A percentile compares a stretch with the other conserved stretches of the same genome.
Conservation (phyloP, 2,329 filamentous ascomycete species). For the Aspergillus amoenus region DNA sequence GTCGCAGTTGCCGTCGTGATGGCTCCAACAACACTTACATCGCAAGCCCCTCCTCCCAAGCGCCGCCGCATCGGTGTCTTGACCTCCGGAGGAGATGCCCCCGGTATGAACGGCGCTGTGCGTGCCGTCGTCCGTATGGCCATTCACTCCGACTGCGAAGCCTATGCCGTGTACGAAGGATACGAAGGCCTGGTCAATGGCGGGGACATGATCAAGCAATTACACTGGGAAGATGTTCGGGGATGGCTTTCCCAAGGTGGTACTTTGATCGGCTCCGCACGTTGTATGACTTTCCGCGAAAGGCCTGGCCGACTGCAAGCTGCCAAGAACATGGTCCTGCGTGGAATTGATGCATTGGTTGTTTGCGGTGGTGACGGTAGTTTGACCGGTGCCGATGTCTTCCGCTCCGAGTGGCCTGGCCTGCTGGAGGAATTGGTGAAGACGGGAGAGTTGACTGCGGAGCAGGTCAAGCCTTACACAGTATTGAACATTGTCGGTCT, state of each 20-base stretch:
- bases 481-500: slow-evolving; percentile 95
- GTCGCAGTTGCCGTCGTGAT: slow-evolving; percentile 16
- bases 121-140: slow-evolving; percentile 89
- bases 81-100: slow-evolving; percentile 92
- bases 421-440: slow-evolving; percentile 81
- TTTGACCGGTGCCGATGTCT: slow-evolving; percentile 91
- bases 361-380: slow-evolving; percentile 97
- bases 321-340: slow-evolving; percentile 89
- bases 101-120: slow-evolving; percentile 91
- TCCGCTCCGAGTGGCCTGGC: slow-evolving; percentile 87
- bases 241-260: slow-evolving; percentile 93
- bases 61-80: slow-evolving; percentile 78
- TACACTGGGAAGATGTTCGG: slow-evolving; percentile 90
- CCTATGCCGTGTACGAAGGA: slow-evolving; percentile 84
- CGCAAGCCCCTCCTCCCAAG: slow-evolving; percentile 32
- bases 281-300: slow-evolving; percentile 90
- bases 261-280: slow-evolving; percentile 91
- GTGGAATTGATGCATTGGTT: slow-evolving; percentile 92
- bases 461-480: slow-evolving; percentile 73
- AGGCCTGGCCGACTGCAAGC: slow-evolving; percentile 78
- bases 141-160: slow-evolving; percentile 77
- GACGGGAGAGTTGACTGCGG: slow-evolving; percentile 66
- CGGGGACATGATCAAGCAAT: slow-evolving; percentile 80
- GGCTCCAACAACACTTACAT: slow-evolving; percentile 17
- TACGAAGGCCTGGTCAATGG: slow-evolving; percentile 94